Evolutionary conservation across 1,284 basidiomycete species (phyloP), one percentile per base, ranked within the genome.

Genomic region (Leccinum angustisporum): DNA sequence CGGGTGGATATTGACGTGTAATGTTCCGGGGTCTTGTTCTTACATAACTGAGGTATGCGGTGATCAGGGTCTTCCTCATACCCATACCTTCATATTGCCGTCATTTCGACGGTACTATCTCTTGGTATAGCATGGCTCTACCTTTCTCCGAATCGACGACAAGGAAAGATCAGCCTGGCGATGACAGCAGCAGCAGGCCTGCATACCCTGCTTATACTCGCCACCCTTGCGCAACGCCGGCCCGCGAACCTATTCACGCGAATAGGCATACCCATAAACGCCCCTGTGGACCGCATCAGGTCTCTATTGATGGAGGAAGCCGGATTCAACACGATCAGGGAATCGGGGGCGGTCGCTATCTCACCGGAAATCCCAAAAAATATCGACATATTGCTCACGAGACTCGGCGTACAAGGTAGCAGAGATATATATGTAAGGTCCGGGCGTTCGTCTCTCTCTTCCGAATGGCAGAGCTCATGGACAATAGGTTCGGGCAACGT

Each of bases 161-260:
- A 38, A 30, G 61, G 46, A 53, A 54, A 36, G 21, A 7, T 62
- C 21, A 56, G 10, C 50, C 38, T 62, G 16, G 10, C 63, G 5
- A 61, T 65, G 62, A 59, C 52, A 10, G 46, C 61, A 40, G 69
- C 83, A 48, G 72, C 87, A 2, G 73, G 83, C n/a, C 63, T 82
- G 30, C 86, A 91, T 68, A 80, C 86, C 0, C 68, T 89, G 16
- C 83, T 81, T 67, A 75, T 81, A 13, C 67, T 87, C 10, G 81
- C 83, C 68, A 72, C 69, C 40, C 61, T 89, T n/a, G 68, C 82
- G 14, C 71, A 84, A 14, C 70, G 73, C 40, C 80, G 79, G 57
- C 87, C 89, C 6, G 78, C 79, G 36, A 91, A 91, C 68, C 67
- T 92, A 33, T 92, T 90, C 71, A 77, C 76, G 30, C 69, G 76